Conservation (phyloP, 164 flowering plant genomes). For the Macadamia tetraphylla region DNA sequence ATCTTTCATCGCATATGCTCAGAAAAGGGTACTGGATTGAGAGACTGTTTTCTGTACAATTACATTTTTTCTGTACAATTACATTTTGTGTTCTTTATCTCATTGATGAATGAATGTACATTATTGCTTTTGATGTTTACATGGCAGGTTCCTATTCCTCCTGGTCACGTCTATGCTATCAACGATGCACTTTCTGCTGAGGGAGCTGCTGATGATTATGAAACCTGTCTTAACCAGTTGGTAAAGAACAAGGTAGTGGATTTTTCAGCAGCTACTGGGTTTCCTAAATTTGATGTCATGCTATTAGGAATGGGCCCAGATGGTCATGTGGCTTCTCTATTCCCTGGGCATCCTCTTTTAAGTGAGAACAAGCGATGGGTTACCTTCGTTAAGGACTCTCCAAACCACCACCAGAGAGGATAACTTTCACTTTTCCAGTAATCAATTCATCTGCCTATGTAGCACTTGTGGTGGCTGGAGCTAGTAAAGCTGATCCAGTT, state of each 20-base stretch:
- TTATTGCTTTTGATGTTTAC: not conserved
- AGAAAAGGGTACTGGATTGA: no score
- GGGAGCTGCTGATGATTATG: constrained; percentile 82
- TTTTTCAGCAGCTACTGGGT: constrained; percentile 34
- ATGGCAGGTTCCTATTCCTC: constrained; percentile 55
- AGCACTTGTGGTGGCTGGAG: constrained; percentile 60
- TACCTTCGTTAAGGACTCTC: constrained; percentile 67
- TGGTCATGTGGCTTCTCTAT: not conserved
- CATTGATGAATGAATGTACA: no score
- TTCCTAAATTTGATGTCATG: constrained; percentile 78
- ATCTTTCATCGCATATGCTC: no score
- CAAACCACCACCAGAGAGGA: no score
- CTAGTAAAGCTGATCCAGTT: constrained; percentile 36
- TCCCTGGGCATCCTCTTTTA: no score
- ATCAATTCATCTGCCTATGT: constrained; percentile 37
- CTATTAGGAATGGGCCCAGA: constrained; percentile 88
- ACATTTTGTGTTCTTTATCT: no score
- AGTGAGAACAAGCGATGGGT: constrained; percentile 48
- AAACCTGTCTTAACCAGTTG: constrained; percentile 51
- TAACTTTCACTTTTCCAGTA: no score
- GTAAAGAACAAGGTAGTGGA: constrained; percentile 32
- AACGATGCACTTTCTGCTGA: constrained; percentile 70
- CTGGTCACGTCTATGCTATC: constrained; percentile 65
- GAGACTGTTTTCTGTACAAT: no score
- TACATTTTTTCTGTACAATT: no score